A percentile compares a stretch with the other conserved stretches of the same genome.
Conservation (phyloP, 202 grass and related monocot genomes). For the Saccharum hybrid region DNA sequence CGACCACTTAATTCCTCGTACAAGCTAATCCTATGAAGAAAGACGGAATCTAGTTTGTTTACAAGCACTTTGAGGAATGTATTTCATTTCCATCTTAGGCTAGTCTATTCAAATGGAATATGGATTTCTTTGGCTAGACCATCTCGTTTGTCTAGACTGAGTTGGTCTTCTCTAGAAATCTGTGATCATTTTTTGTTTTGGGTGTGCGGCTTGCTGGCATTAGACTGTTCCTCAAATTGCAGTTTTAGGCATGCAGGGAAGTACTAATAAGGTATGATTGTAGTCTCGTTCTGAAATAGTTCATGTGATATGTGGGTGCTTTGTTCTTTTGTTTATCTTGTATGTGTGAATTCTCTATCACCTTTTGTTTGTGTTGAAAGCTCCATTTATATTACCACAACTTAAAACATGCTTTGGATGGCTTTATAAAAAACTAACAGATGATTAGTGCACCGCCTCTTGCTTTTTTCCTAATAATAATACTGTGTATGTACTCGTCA, state of each 20-base stretch:
- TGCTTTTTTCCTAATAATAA: background rate
- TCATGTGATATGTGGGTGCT: background rate
- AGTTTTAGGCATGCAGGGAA: background rate
- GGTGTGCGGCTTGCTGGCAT: background rate
- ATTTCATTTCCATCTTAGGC: background rate
- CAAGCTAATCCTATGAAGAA: background rate
- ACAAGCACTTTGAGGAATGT: conserved; percentile 3
- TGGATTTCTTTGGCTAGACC: too few relatives aligned
- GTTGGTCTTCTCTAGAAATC: background rate
- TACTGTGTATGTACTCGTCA: background rate
- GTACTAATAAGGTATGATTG: background rate
- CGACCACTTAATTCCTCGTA: background rate
- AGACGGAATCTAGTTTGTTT: too few relatives aligned
- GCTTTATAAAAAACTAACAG: background rate
- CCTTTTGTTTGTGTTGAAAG: background rate
- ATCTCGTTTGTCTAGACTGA: background rate
- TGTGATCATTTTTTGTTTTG: background rate
- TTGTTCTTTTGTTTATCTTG: background rate
- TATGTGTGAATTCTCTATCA: background rate
- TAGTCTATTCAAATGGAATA: background rate
- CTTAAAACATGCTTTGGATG: background rate
- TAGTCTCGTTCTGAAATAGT: background rate
- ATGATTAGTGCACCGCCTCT: background rate
- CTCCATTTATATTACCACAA: background rate
- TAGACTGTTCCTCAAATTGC: background rate